Evolutionary conservation across 2,329 filamentous ascomycete species (phyloP).

Genomic region (Hypoxylon rubiginosum): DNA sequence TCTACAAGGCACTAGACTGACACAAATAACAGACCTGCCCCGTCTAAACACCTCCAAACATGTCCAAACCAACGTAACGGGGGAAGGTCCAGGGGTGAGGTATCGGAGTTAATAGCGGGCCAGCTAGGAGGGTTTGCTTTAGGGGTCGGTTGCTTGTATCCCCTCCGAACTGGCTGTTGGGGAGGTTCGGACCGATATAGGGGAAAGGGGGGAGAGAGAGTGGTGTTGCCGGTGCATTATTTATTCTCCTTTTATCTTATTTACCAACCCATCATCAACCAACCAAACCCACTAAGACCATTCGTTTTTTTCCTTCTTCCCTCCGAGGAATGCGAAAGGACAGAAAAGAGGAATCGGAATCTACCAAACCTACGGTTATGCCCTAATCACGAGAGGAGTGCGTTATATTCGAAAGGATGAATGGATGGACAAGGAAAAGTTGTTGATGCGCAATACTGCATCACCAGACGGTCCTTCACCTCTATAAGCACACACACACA

Average conservation of each 20-base stretch:
- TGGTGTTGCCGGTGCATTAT: conserved; percentile 3
- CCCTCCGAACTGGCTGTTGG: not conserved
- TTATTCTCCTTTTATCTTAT: not conserved
- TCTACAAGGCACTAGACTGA: not conserved
- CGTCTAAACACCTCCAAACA: conserved; percentile 29
- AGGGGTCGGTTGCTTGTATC: not conserved
- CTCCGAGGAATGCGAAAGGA: not conserved
- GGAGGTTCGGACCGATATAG: too few species aligned
- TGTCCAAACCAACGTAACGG: conserved; percentile 1
- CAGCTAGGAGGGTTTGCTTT: not conserved
- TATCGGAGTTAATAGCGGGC: conserved; percentile 11
- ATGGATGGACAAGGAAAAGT: not conserved
- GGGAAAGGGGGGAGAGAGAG: not conserved
- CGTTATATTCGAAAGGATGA: not conserved
- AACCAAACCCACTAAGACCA: conserved; percentile 17
- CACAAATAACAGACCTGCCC: conserved; percentile 37
- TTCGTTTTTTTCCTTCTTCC: conserved; percentile 13
- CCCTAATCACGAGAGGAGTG: conserved; percentile 10
- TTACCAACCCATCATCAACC: too few species aligned
- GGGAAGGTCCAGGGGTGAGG: too few species aligned
- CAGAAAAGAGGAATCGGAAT: not conserved
- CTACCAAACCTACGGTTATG: not conserved
- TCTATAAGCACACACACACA: not conserved
- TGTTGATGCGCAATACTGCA: not conserved
- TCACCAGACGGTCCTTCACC: not conserved